Percentiles rank a stretch among this genome's conserved stretches.
Conservation (phyloP, 345 rosid species). For the Psidium guajava region DNA sequence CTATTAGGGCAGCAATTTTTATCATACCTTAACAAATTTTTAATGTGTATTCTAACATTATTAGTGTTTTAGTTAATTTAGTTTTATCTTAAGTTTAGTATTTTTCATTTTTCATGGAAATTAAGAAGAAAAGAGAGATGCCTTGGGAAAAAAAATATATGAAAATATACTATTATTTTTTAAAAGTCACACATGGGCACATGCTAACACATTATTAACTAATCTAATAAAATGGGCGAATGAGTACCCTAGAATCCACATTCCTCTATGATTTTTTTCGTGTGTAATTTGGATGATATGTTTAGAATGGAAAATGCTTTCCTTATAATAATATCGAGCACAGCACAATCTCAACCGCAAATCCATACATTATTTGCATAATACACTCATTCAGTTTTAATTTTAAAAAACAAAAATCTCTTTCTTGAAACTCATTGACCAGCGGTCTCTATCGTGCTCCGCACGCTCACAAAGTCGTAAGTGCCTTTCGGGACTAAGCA, state of each 20-base stretch:
- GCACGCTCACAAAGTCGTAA: background rate
- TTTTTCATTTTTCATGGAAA: background rate
- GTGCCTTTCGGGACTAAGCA: background rate
- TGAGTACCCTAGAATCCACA: background rate
- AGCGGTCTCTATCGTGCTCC: background rate
- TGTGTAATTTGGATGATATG: background rate
- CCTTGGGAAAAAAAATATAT: background rate
- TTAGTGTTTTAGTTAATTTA: background rate
- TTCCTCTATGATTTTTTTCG: too few relatives aligned
- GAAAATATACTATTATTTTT: background rate
- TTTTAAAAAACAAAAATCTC: background rate
- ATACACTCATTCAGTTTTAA: too few relatives aligned
- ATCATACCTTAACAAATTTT: background rate
- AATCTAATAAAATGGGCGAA: background rate
- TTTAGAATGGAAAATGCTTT: too few relatives aligned
- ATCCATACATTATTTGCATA: too few relatives aligned
- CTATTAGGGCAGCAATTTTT: background rate
- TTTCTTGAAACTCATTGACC: background rate
- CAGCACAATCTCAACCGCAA: too few relatives aligned
- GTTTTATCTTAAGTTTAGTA: background rate
- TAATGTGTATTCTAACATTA: background rate
- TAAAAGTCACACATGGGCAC: background rate
- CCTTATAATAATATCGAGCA: too few relatives aligned
- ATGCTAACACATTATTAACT: background rate
- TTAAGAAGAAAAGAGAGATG: background rate